phyloP scores from a whole-genome alignment of 257 asterid species.

The Fraxinus excelsior region DNA sequence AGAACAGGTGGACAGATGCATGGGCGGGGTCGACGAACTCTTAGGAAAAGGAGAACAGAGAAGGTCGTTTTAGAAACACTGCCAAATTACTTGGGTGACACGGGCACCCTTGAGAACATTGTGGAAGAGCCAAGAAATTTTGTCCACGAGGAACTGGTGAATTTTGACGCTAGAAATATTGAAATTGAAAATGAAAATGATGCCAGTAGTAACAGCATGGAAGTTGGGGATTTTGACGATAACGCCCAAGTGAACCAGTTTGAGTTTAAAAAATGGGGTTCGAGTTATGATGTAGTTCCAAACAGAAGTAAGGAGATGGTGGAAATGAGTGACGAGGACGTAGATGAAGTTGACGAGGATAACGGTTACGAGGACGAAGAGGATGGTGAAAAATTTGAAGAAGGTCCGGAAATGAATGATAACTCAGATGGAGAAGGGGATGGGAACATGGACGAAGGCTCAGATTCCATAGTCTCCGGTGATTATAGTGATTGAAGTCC shows the following conservation, averaged over 20 bases:
- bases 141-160: slow-evolving; percentile 26
- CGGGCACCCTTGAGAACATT: slow-evolving; percentile 31
- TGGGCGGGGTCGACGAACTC: slow-evolving; percentile 76
- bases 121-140: slow-evolving; percentile 35
- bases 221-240: slow-evolving; percentile 57
- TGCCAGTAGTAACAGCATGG: slow-evolving; percentile 53
- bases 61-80: slow-evolving; percentile 39
- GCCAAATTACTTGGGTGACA: slow-evolving; percentile 35
- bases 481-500: slow-evolving; percentile 69
- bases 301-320: slow-evolving; percentile 44
- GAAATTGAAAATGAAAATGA: slow-evolving; percentile 40
- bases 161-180: slow-evolving; percentile 28
- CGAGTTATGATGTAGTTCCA: slow-evolving; percentile 26
- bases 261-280: slow-evolving; percentile 48
- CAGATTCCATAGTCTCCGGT: slow-evolving; percentile 60
- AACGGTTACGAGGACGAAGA: slow-evolving; percentile 35
- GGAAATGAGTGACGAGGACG: slow-evolving; percentile 69
- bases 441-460: slow-evolving; percentile 40
- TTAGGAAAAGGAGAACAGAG: slow-evolving; percentile 66
- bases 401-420: slow-evolving; percentile 31
- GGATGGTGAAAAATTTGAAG: slow-evolving; percentile 38
- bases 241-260: slow-evolving; percentile 34
- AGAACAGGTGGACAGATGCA: slow-evolving; percentile 65
- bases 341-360: slow-evolving; percentile 40
- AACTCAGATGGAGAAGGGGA: slow-evolving; percentile 38